A percentile compares a stretch with the other conserved stretches of the same genome.
phyloP scores from a whole-genome alignment of 331 rosid species.

The Acacia concinna region DNA sequence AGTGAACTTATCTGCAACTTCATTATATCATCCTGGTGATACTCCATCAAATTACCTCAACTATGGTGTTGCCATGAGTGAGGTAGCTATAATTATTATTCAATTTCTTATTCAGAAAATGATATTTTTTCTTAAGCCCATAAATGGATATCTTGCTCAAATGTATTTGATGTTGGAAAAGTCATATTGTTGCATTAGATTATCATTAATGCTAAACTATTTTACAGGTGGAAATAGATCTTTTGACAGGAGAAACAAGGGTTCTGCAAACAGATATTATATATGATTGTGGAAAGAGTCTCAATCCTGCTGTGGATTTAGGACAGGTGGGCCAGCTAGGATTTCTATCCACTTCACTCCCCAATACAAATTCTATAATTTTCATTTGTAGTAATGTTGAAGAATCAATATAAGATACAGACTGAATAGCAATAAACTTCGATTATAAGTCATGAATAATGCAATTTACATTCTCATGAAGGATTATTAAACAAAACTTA shows the following conservation, averaged over 20 bases:
- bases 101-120: not conserved
- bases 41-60: constrained; percentile 52
- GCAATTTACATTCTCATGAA: not conserved
- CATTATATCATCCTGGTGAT: constrained; percentile 52
- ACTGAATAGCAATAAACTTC: not conserved
- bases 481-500: not conserved
- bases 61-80: constrained; percentile 90
- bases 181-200: not conserved
- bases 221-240: constrained; percentile 79
- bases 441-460: not conserved
- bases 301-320: constrained; percentile 95
- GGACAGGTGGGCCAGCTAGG: constrained; percentile 69
- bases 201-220: constrained; percentile 4
- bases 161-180: not conserved
- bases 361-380: not conserved
- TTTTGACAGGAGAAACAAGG: constrained; percentile 79
- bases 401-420: not conserved
- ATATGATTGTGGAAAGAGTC: constrained; percentile 94
- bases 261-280: constrained; percentile 73
- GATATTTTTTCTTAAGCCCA: constrained; percentile 2
- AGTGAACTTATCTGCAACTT: constrained; percentile 71
- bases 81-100: constrained; percentile 47
- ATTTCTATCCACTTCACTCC: not conserved
- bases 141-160: not conserved
- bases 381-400: not conserved